phyloP scores from a whole-genome alignment of 2,329 filamentous ascomycete species.

The Tolypocladium pustulatum region DNA sequence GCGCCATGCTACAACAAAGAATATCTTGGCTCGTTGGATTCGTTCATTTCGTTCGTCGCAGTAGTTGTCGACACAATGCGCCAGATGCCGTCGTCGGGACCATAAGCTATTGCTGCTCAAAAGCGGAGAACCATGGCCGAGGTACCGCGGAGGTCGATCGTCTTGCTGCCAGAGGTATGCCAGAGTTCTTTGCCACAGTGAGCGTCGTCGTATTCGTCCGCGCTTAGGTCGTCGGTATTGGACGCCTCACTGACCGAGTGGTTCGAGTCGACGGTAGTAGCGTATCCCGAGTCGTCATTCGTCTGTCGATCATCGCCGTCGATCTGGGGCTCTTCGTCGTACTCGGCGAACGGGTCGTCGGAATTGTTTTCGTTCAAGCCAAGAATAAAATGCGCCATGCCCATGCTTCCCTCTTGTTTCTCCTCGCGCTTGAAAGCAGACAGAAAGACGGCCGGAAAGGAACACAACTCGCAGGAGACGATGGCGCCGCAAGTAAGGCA shows the following conservation, averaged over 20 bases:
- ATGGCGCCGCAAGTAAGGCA: slow-evolving; percentile 37
- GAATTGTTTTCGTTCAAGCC: slow-evolving; percentile 9
- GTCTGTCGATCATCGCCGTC: slow-evolving; percentile 8
- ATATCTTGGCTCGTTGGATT: not conserved
- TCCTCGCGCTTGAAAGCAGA: slow-evolving; percentile 7
- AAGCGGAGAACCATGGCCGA: not conserved
- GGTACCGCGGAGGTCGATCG: not conserved
- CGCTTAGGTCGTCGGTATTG: not conserved
- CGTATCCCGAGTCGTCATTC: too few relatives aligned
- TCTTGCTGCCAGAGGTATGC: not conserved
- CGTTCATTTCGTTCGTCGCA: not conserved
- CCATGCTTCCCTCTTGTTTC: slow-evolving; percentile 12
- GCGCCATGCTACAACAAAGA: not conserved
- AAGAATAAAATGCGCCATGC: slow-evolving; percentile 17
- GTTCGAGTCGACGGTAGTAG: not conserved
- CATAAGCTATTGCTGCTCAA: not conserved
- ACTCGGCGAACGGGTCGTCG: slow-evolving; percentile 24
- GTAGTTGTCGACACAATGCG: not conserved
- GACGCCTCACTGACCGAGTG: not conserved
- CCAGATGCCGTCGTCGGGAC: not conserved
- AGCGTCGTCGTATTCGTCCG: not conserved
- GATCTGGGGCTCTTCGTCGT: slow-evolving; percentile 26
- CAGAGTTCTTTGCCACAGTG: not conserved
- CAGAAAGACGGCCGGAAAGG: slow-evolving; percentile 14
- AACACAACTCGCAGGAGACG: slow-evolving; percentile 32